A percentile compares a stretch with the other conserved stretches of the same genome.
These are phyloP conservation scores for Nakazawaea ernobii DNA, from an alignment of 805 yeast genomes.

Conservation along the genomic window DNA sequence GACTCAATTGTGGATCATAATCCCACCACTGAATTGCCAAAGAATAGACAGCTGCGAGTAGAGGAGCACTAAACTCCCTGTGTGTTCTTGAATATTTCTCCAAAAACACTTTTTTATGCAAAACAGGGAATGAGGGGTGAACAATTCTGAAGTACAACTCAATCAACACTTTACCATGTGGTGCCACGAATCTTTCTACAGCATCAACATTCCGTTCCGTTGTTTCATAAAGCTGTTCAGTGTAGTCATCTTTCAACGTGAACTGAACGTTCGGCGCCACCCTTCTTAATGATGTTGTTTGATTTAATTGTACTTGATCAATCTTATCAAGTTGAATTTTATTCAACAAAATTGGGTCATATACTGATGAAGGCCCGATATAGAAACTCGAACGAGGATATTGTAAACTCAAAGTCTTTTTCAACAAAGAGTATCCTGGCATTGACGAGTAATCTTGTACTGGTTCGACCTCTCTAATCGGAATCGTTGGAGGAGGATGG, in stretches of 20 bases:
- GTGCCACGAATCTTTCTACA: constrained; percentile 82
- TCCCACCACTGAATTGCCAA: constrained; percentile 95
- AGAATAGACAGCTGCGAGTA: constrained; percentile 85
- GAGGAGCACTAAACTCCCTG: constrained; percentile 85
- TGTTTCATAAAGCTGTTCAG: constrained; percentile 58
- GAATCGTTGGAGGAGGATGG: constrained; percentile 32
- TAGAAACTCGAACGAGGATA: constrained; percentile 87
- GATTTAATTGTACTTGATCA: constrained; percentile 74
- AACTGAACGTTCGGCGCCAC: constrained; percentile 77
- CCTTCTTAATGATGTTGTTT: constrained; percentile 63
- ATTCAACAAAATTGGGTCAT: constrained; percentile 67
- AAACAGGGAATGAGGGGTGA: constrained; percentile 87
- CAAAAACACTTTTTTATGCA: constrained; percentile 85
- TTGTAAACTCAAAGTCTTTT: constrained; percentile 69
- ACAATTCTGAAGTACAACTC: constrained; percentile 79
- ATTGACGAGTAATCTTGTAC: constrained; percentile 62
- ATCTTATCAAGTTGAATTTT: constrained; percentile 59
- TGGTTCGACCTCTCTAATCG: constrained; percentile 49
- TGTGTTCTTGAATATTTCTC: constrained; percentile 90
- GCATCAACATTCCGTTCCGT: constrained; percentile 77
- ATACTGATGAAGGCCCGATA: constrained; percentile 84
- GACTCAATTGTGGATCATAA: constrained; percentile 68
- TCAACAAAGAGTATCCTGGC: constrained; percentile 58
- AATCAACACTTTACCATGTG: constrained; percentile 79
- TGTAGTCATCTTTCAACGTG: constrained; percentile 72